Evolutionary conservation across 306 rosid species (phyloP).

Genomic region (Astragalus membranaceus): DNA sequence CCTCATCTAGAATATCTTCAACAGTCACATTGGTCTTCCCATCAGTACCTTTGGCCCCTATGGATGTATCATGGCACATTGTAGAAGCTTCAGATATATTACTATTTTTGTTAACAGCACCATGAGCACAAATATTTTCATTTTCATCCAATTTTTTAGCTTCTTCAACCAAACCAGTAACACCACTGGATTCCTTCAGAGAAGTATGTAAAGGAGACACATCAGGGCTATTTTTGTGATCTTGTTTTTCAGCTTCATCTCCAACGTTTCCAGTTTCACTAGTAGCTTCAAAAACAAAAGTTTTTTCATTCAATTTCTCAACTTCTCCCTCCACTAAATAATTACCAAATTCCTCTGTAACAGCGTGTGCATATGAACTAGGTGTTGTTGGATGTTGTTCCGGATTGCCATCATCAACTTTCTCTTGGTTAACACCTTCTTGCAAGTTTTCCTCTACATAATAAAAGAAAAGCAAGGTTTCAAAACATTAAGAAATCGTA

Average conservation of each 20-base stretch:
- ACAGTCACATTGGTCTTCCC: neutral
- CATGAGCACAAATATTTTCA: neutral
- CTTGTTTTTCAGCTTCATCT: neutral
- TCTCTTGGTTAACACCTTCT: neutral
- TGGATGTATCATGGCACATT: neutral
- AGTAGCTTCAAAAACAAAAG: neutral
- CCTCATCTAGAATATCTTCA: neutral
- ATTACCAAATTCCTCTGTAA: neutral
- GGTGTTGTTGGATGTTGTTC: neutral
- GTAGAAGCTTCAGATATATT: neutral
- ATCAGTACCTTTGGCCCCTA: neutral
- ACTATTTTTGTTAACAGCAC: neutral
- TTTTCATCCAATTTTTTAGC: neutral
- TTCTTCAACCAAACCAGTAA: neutral
- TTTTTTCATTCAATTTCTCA: neutral
- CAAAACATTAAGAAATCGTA: too few relatives aligned
- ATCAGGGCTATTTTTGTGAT: neutral
- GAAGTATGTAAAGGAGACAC: neutral
- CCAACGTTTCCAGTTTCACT: neutral
- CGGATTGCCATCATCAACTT: neutral
- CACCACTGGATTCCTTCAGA: neutral
- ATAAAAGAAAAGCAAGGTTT: too few relatives aligned
- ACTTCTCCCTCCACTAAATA: neutral
- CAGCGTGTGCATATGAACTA: neutral
- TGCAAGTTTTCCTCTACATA: too few relatives aligned